Evolutionary conservation across 139 green algal genomes (phyloP), one percentile per base, ranked within the genome.

Genomic region (Chlamydomonas eustigma): DNA sequence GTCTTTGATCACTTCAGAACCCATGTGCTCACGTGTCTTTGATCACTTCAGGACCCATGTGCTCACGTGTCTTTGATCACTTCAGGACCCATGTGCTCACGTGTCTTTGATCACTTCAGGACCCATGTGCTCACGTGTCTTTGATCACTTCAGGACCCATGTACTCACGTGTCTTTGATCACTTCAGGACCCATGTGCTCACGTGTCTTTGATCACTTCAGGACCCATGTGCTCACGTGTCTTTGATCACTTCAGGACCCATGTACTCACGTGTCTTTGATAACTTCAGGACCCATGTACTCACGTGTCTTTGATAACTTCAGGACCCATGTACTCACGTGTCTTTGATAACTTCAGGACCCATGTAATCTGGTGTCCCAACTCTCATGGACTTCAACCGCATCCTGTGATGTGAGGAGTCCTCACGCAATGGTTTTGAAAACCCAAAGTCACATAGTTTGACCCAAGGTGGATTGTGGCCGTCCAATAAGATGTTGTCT

Each of bases 391-490:
- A 74, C 28, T 78, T 81, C 80, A 86, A 12, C 22, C 66, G 8
- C n/a, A n/a, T n/a, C n/a, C n/a, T n/a, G n/a, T n/a, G n/a, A n/a
- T n/a, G n/a, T n/a, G n/a, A n/a, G n/a, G 84, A 83, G 71, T 82
- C 68, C n/a, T 85, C 75, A 22, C 80, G 84, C 79, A 80, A 86
- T 38, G 68, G 67, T 6, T 77, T 38, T n/a, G 84, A 83, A 71
- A 92, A 89, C 30, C 87, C 87, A 78, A 92, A 92, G 74, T 92
- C 87, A 51, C 87, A 91, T 65, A 91, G 77, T 79, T 91, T 91
- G 34, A 91, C 73, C 37, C 77, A 79, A 0, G 87, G 76, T 0
- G 87, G 87, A 37, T 79, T 65, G 52, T 22, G 12, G 52, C 8
- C 52, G 52, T 68, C 52, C 12, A 35, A 5, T 4, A 68, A 4